Evolutionary conservation across 2,329 filamentous ascomycete species (phyloP).

Genomic region (Penicillium sp.): DNA sequence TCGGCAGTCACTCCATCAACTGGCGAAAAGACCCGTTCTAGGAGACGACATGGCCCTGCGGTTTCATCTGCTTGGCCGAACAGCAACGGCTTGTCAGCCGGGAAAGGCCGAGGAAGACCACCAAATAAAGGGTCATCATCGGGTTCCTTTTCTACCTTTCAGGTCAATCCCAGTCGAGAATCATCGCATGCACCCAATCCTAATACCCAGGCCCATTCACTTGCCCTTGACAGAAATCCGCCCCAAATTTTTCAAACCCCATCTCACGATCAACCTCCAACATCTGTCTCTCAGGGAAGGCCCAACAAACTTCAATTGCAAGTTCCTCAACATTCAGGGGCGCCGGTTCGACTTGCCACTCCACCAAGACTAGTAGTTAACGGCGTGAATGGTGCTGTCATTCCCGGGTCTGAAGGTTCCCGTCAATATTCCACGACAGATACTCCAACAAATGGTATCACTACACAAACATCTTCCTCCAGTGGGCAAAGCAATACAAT

Average conservation of each 20-base stretch:
- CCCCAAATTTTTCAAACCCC: slow-evolving; percentile 17
- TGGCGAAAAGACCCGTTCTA: slow-evolving; percentile 42
- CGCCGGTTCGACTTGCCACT: slow-evolving; percentile 44
- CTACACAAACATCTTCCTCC: background rate
- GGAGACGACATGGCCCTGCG: slow-evolving; percentile 72
- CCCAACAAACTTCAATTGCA: slow-evolving; percentile 44
- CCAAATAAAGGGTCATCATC: slow-evolving; percentile 67
- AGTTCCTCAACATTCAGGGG: slow-evolving; percentile 42
- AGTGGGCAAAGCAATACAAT: slow-evolving; percentile 8
- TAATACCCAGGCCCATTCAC: slow-evolving; percentile 39
- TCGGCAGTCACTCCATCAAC: slow-evolving; percentile 69
- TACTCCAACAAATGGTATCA: background rate
- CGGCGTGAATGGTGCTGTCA: slow-evolving; percentile 28
- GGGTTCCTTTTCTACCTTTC: slow-evolving; percentile 68
- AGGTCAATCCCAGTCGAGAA: slow-evolving; percentile 56
- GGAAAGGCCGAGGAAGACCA: slow-evolving; percentile 75
- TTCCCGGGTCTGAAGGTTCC: background rate
- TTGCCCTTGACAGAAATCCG: slow-evolving; percentile 43
- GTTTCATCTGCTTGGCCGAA: slow-evolving; percentile 89
- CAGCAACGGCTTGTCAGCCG: slow-evolving; percentile 58
- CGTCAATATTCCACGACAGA: background rate
- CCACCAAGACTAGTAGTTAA: slow-evolving; percentile 43
- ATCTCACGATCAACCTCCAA: slow-evolving; percentile 28
- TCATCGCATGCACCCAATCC: slow-evolving; percentile 46
- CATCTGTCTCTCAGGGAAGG: slow-evolving; percentile 24